Base-by-base conservation (phyloP, 371 early-diverging fungal genomes). In the Rhizopus microsporus region DNA sequence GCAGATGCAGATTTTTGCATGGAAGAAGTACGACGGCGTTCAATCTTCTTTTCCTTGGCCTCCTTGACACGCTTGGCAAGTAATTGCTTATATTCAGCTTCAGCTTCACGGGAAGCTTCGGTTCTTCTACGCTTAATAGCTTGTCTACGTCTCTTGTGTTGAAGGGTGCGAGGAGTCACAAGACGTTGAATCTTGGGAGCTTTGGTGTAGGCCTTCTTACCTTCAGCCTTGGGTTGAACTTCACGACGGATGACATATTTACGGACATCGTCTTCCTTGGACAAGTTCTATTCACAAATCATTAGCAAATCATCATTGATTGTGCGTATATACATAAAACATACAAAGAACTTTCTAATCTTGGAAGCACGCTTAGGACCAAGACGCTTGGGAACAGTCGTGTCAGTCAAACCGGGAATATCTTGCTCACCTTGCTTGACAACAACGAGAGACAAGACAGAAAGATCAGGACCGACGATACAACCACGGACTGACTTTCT, bases 401-500 rank as follows among this genome's bases (percentile, higher is more conserved):
- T 84, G 82, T 99, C 99, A 69, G 99, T 99, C 61, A 99, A 86
- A 56, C 98, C 99, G 64, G 95, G 92, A 72, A 99, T 93, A 56
- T 93, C 91, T 62, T 86, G 82, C 74, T 96, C 97, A 69, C 98
- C 96, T 82, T 95, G 92, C 90, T 97, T 96, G 69, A 97, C 91
- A 68, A 99, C 86, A 76, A 91, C 91, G 51, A 99, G 83, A 68
- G 96, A 92, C 62, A 99, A 82, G 62, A 94, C 99, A 49, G 97
- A 74, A 62, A 97, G 90, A 77, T 99, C 99, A 66, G 90, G 80
- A 51, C 88, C 95, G 67, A 99, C 97, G 65, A 99, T 98, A 84
- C 97, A 97, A 74, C 99, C 99, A 62, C 99, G 93, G 71, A 99
- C 98, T 49, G 94, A 94, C 87, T 99, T 99, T 80, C 99, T 88